Percentiles rank a stretch among this genome's conserved stretches.
Evolutionary conservation across 352 stramenopile species (phyloP).

Genomic region (Phytophthora constricta): DNA sequence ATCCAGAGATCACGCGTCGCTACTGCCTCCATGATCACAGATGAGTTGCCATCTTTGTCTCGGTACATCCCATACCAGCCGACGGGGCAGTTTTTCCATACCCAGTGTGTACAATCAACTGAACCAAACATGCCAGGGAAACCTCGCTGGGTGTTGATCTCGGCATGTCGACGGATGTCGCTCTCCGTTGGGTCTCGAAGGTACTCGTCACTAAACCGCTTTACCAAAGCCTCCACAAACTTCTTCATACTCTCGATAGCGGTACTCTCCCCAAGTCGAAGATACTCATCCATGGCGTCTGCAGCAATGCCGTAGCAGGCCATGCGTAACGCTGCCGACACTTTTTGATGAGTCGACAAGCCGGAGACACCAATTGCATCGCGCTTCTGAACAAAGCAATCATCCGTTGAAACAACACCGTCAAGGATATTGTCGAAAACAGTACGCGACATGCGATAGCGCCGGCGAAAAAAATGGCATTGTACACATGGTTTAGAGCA

Average conservation of each 20-base stretch:
- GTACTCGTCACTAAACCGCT: slow-evolving; percentile 15
- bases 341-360: slow-evolving; percentile 16
- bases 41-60: slow-evolving; percentile 4
- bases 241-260: slow-evolving; percentile 12
- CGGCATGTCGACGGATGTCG: slow-evolving; percentile 3
- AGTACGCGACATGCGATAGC: neutral
- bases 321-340: slow-evolving; percentile 19
- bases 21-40: slow-evolving; percentile 17
- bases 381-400: neutral
- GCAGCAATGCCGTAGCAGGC: slow-evolving; percentile 20
- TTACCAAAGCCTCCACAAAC: slow-evolving; percentile 15
- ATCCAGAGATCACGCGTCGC: slow-evolving; percentile 19
- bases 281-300: slow-evolving; percentile 24
- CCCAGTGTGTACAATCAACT: slow-evolving; percentile 30
- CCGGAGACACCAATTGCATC: neutral
- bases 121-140: slow-evolving; percentile 32
- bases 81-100: slow-evolving; percentile 34
- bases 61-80: slow-evolving; percentile 15
- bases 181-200: slow-evolving; percentile 9
- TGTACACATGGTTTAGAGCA: neutral
- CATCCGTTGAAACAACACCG: neutral
- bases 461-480: neutral
- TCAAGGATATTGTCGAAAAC: neutral
- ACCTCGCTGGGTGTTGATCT: slow-evolving; percentile 12
- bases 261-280: slow-evolving; percentile 3